Conservation (phyloP, 768 basidiomycete genomes). For the Tricholoma hemisulphureum region DNA sequence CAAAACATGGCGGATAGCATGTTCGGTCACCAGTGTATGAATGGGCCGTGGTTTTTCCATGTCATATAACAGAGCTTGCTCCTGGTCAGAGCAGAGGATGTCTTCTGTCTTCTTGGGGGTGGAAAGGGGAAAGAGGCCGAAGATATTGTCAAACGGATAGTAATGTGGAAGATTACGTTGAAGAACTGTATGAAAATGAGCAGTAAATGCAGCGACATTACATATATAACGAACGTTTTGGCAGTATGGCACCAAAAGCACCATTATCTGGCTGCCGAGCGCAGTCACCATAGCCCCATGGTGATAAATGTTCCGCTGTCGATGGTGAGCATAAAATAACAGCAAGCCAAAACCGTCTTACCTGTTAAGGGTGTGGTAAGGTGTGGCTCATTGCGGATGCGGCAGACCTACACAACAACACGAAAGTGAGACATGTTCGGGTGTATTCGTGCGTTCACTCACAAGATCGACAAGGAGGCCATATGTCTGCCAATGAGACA, state of each 20-base stretch:
- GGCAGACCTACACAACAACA: too few relatives aligned
- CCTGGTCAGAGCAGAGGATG: too few relatives aligned
- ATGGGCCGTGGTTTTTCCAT: too few relatives aligned
- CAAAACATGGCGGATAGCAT: too few relatives aligned
- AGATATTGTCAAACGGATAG: conserved; percentile 2
- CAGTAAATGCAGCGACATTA: neutral
- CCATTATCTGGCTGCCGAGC: conserved; percentile 12
- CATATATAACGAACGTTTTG: conserved; percentile 14
- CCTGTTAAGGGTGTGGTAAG: too few relatives aligned
- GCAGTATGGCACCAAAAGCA: conserved; percentile 17
- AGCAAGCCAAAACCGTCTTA: too few relatives aligned
- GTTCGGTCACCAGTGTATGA: too few relatives aligned
- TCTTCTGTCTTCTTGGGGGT: neutral
- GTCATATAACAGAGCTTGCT: neutral
- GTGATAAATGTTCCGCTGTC: neutral
- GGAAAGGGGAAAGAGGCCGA: conserved; percentile 2
- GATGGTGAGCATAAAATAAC: neutral
- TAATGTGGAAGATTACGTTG: neutral
- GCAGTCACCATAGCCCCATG: conserved; percentile 5
- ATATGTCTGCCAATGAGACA: neutral
- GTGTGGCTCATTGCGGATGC: too few relatives aligned
- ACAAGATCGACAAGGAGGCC: conserved; percentile 15
- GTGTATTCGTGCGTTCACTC: neutral
- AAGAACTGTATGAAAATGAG: neutral
- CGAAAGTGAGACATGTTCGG: neutral